Evolutionary conservation across 2,329 filamentous ascomycete genomes (phyloP), one percentile per base, ranked within the genome.

Genomic region (Fusarium chuoi): DNA sequence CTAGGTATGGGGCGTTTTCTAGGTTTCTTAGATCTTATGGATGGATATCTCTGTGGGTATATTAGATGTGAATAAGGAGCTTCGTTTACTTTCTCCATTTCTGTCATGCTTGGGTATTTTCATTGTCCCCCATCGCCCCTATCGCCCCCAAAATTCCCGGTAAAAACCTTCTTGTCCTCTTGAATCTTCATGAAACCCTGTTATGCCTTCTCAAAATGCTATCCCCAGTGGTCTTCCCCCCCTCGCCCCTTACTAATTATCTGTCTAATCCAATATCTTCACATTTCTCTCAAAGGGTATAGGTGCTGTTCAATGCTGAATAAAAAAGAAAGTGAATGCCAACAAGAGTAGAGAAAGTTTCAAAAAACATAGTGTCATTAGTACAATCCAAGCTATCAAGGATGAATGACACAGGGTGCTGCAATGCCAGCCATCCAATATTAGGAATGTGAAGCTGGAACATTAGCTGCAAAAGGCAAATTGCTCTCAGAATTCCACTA

Each of bases 221-320:
- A 33, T 49, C 49, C 14, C 38, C n/a, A n/a, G 24, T 49, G 35
- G 14, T 7, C 11, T 49, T 12, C 35, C 15, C 55, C 44, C 18
- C 44, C 13, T 8, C 12, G 6, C 45, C 18, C 26, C 20, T 5
- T 18, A 39, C 58, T 48, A 57, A 57, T 51, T 59, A 49, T 33
- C 54, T 49, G 56, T 45, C 51, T 36, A 30, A 42, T 68, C 49
- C 51, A 61, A 68, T 38, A 51, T 59, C 46, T 26, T 60, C 56
- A 60, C 45, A 48, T 36, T 68, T 44, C 60, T 69, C 38, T 48
- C 18, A 56, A 28, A 57, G 71, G 62, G 71, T 73, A 71, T 68
- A 57, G 57, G 57, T 59, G 42, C 54, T 65, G 44, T 51, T 39
- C 49, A 52, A 68, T 71, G 61, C 41, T 44, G 22, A 26, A 48